These are phyloP conservation scores for Suillus placidus DNA, from an alignment of 768 basidiomycete genomes.

Conservation along the genomic window DNA sequence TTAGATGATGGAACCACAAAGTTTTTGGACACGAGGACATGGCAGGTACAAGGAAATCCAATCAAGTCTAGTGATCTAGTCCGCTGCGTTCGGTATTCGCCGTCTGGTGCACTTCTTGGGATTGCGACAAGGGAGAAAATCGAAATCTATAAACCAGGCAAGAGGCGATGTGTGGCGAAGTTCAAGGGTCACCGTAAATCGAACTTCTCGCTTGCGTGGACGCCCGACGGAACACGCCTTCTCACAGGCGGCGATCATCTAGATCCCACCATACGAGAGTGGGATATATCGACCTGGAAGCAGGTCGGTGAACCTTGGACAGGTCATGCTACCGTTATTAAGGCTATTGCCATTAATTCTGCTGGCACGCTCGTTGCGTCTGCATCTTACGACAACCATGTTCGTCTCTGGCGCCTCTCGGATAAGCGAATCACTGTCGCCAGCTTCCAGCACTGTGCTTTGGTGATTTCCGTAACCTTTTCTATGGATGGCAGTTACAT, in stretches of 20 bases:
- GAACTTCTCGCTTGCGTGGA: neutral
- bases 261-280: slow-evolving; percentile 1
- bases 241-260: neutral
- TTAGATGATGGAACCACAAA: neutral
- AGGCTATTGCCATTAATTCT: neutral
- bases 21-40: neutral
- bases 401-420: neutral
- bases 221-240: neutral
- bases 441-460: neutral
- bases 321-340: neutral
- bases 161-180: neutral
- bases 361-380: neutral
- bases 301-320: neutral
- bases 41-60: neutral
- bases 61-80: neutral
- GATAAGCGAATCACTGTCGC: neutral
- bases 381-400: neutral
- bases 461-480: neutral
- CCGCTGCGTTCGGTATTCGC: neutral
- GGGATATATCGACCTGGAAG: neutral
- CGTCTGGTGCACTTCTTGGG: neutral
- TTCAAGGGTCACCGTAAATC: slow-evolving; percentile 1
- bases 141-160: neutral
- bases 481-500: neutral
- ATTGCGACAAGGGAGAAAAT: neutral